Conservation (phyloP, 1,284 basidiomycete genomes). For the Anthracocystis setariae region DNA sequence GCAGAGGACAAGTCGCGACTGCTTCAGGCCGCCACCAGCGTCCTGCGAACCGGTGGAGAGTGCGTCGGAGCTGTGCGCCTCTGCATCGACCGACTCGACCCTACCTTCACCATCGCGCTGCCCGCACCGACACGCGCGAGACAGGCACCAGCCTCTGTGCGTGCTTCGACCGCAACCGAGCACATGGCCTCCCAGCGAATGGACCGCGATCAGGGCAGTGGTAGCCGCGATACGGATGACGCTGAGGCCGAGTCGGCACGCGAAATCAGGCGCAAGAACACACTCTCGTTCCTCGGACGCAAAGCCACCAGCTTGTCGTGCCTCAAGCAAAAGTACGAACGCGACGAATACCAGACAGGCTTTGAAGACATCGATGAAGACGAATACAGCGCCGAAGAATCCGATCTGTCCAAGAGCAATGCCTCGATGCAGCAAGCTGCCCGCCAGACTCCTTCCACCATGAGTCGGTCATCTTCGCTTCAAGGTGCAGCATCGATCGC, state of each 20-base stretch:
- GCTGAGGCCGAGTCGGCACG: constrained; percentile 7
- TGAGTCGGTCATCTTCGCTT: constrained; percentile 23
- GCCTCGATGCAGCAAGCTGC: constrained; percentile 10
- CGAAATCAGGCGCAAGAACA: constrained; percentile 66
- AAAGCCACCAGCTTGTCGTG: constrained; percentile 70
- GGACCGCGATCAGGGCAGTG: constrained; percentile 7
- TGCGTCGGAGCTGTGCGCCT: constrained; percentile 59
- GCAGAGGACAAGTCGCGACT: constrained; percentile 80
- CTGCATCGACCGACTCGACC: constrained; percentile 51
- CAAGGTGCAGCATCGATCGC: constrained; percentile 4
- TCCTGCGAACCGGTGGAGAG: constrained; percentile 73
- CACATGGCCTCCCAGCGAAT: constrained; percentile 13
- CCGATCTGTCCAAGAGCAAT: constrained; percentile 8
- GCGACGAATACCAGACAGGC: constrained; percentile 31
- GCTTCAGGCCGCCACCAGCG: constrained; percentile 83
- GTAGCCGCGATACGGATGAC: constrained; percentile 6
- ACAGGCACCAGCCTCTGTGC: constrained; percentile 14
- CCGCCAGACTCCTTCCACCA: constrained; percentile 4
- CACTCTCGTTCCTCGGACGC: constrained; percentile 70
- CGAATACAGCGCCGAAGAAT: constrained; percentile 26
- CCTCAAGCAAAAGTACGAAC: constrained; percentile 63
- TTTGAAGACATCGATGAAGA: constrained; percentile 50
- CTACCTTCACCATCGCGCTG: constrained; percentile 36
- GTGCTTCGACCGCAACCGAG: constrained; percentile 5
- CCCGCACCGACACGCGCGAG: constrained; percentile 35